A percentile compares a stretch with the other conserved stretches of the same genome.
Conservation (phyloP, 2,329 filamentous ascomycete genomes). For the Fusarium guadeloupense region DNA sequence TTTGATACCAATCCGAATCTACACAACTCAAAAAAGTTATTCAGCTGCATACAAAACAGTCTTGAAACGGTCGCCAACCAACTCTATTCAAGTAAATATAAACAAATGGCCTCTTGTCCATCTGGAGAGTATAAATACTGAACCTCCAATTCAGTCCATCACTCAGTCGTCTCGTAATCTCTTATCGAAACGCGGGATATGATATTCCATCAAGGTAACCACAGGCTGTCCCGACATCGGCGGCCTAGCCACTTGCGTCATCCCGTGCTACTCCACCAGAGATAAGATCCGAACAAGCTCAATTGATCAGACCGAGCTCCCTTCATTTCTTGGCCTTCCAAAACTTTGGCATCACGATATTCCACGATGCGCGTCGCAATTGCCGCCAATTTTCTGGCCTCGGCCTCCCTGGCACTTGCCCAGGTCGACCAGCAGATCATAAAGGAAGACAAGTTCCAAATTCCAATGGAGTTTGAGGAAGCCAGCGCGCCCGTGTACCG, state of each 20-base stretch:
- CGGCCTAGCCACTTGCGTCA: constrained; percentile 20
- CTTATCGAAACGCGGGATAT: neutral
- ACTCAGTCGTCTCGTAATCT: too few relatives aligned
- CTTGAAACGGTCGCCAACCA: too few relatives aligned
- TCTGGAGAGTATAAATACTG: too few relatives aligned
- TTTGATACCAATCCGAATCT: too few relatives aligned
- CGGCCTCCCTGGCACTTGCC: constrained; percentile 19
- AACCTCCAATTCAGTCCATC: too few relatives aligned
- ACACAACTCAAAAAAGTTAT: too few relatives aligned
- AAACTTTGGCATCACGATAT: constrained; percentile 9
- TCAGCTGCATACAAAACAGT: too few relatives aligned
- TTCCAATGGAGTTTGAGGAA: constrained; percentile 14
- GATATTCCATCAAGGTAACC: constrained; percentile 15
- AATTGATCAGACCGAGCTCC: constrained; percentile 22
- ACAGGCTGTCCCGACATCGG: constrained; percentile 28
- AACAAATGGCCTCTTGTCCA: too few relatives aligned
- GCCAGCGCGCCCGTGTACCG: constrained; percentile 51
- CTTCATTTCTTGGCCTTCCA: constrained; percentile 10
- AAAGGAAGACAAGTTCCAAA: neutral
- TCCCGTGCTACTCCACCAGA: constrained; percentile 22
- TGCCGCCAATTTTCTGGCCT: constrained; percentile 18
- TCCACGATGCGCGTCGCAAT: constrained; percentile 27
- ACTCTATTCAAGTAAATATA: too few relatives aligned
- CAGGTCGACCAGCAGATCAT: constrained; percentile 24
- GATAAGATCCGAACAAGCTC: constrained; percentile 15